Base-by-base conservation (phyloP, 257 asterid species). In the Euphrasia confusa region DNA sequence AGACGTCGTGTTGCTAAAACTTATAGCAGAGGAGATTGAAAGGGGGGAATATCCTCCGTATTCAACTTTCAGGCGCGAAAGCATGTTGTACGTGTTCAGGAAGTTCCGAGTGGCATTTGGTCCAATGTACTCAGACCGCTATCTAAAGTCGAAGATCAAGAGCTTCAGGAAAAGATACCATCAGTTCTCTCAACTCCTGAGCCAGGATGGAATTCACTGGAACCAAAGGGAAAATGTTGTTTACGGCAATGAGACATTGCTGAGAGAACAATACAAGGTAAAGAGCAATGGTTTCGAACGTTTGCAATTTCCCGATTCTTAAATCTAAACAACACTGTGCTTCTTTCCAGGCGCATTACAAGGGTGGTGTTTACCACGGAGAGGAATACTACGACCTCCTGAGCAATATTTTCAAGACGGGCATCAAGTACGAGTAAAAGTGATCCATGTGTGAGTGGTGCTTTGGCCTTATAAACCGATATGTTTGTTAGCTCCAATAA, bases 351-450 rank as follows among this genome's bases (percentile, higher is more conserved):
- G 2, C 53, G 13, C 68, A 55, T 9, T 50, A 5, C 71, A 54
- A 12, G 68, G 2, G 52, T 15, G 78, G 67, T 24, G 9, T 5
- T 17, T 65, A 32, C 61, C 2, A 3, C 0, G 83, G 76, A 12
- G 83, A 78, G 58, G 5, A 5, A 42, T 30, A 75, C 54, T 80
- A 69, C 53, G 80, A 77, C 11, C 68, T 72, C 75, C 69, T 81
- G 74, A 30, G 80, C 64, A 71, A 67, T 27, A 17, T 81, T 67
- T 81, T 75, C 39, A 80, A 71, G 50, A 69, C 73, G 11, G 83
- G 81, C 52, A 73, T 81, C 58, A 60, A 15, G 15, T 33, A 74
- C 26, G 59, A 37, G 44, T 65, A 53, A 61, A 26, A 54, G 58
- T 26, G 1, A 35, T 15, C 45, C 40, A 13, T 27, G 9, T 30